phyloP scores from a whole-genome alignment of 2,329 filamentous ascomycete species.

The Knoxdaviesia proteae region DNA sequence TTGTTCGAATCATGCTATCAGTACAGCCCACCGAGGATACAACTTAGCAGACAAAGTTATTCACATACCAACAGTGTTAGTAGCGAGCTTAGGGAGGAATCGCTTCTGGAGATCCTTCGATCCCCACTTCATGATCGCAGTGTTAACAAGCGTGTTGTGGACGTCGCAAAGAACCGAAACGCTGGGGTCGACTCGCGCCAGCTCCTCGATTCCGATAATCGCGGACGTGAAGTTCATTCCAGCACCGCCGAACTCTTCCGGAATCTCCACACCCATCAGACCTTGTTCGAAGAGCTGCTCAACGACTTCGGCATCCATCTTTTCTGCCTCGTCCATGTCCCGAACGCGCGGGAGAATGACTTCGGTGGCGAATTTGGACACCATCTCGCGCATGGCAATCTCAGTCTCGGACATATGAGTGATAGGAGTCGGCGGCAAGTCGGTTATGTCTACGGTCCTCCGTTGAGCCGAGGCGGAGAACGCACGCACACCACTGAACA shows the following conservation, averaged over 20 bases:
- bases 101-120: slow-evolving; percentile 59
- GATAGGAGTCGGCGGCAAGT: slow-evolving; percentile 78
- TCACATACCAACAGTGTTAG: slow-evolving; percentile 49
- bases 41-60: not conserved
- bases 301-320: slow-evolving; percentile 73
- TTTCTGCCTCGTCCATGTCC: slow-evolving; percentile 93
- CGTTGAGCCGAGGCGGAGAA: slow-evolving; percentile 41
- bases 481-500: slow-evolving; percentile 15
- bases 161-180: slow-evolving; percentile 93
- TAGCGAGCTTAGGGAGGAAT: slow-evolving; percentile 78
- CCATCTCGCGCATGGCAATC: slow-evolving; percentile 68
- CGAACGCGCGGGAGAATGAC: slow-evolving; percentile 77
- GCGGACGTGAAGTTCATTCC: slow-evolving; percentile 98
- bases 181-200: slow-evolving; percentile 81
- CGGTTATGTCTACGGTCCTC: slow-evolving; percentile 41
- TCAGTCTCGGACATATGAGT: slow-evolving; percentile 83
- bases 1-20: not conserved
- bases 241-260: slow-evolving; percentile 86
- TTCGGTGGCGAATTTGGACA: slow-evolving; percentile 78
- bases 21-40: not conserved
- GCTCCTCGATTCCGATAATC: slow-evolving; percentile 91
- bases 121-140: slow-evolving; percentile 70
- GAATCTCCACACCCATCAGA: slow-evolving; percentile 92
- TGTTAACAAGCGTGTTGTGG: slow-evolving; percentile 96
- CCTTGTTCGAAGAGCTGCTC: slow-evolving; percentile 95